Evolutionary conservation across 2,329 filamentous ascomycete genomes (phyloP).

Genomic region (Colletotrichum paranaense): DNA sequence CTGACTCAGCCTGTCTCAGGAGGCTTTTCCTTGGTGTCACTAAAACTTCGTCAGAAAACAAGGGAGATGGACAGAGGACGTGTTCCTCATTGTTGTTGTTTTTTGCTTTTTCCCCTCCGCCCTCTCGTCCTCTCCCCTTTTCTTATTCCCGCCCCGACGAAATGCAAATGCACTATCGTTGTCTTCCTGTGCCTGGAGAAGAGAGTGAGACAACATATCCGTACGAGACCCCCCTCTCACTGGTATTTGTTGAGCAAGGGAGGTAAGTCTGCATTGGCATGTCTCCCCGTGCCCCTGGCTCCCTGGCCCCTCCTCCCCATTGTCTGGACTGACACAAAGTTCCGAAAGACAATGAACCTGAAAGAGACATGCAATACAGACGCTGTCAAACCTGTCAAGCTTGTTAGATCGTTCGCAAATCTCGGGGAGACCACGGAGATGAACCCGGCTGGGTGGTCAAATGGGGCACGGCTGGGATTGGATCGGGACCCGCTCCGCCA

Average conservation of each 20-base stretch:
- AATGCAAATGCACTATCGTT: neutral
- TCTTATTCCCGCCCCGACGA: neutral
- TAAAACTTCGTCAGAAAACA: too few relatives aligned
- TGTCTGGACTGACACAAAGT: neutral
- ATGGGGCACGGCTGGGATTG: neutral
- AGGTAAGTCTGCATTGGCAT: neutral
- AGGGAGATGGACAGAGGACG: neutral
- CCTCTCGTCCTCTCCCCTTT: neutral
- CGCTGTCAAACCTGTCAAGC: neutral
- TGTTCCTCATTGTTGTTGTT: neutral
- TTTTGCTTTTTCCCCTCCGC: neutral
- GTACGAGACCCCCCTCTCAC: neutral
- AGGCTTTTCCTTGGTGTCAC: neutral
- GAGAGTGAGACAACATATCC: neutral
- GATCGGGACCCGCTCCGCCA: neutral
- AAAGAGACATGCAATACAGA: neutral
- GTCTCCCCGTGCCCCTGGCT: neutral
- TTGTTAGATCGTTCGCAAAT: neutral
- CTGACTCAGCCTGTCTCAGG: constrained; percentile 27
- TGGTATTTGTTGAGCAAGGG: constrained; percentile 25
- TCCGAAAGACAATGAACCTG: constrained; percentile 1
- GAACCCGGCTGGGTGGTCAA: neutral
- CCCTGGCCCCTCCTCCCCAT: neutral
- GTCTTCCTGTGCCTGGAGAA: neutral
- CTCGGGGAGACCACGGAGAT: neutral